phyloP scores from a whole-genome alignment of 352 stramenopile species.

The Phytophthora foliorum region DNA sequence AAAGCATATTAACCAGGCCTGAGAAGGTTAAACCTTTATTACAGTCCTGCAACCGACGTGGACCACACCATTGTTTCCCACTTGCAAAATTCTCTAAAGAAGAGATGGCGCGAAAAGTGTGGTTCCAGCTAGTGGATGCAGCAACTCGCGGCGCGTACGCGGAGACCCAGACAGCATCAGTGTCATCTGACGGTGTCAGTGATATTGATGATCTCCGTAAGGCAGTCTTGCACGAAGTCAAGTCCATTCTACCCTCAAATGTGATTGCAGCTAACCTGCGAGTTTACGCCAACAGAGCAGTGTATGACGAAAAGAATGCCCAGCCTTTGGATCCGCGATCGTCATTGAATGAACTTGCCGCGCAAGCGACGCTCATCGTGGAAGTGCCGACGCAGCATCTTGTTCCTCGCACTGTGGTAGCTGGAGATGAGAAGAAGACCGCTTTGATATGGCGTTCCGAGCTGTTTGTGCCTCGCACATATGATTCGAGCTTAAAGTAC shows the following conservation, averaged over 20 bases:
- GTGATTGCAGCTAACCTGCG: background rate
- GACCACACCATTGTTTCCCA: no score
- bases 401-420: no score
- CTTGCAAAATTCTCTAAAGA: no score
- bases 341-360: conserved; percentile 8
- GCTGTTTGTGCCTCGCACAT: background rate
- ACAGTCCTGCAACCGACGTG: no score
- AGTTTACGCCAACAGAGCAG: no score
- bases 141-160: no score
- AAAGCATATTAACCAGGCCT: no score
- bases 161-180: conserved; percentile 1
- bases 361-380: conserved; percentile 11
- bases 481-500: conserved; percentile 6
- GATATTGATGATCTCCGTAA: conserved; percentile 15
- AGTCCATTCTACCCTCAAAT: background rate
- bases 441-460: no score
- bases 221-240: background rate
- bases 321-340: conserved; percentile 13
- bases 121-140: no score
- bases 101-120: no score
- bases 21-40: no score
- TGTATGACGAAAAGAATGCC: conserved; percentile 10
- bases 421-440: no score
- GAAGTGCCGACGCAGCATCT: conserved; percentile 11
- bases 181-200: conserved; percentile 7